Base-by-base conservation (phyloP, 306 rosid genomes). In the Prunus davidiana region DNA sequence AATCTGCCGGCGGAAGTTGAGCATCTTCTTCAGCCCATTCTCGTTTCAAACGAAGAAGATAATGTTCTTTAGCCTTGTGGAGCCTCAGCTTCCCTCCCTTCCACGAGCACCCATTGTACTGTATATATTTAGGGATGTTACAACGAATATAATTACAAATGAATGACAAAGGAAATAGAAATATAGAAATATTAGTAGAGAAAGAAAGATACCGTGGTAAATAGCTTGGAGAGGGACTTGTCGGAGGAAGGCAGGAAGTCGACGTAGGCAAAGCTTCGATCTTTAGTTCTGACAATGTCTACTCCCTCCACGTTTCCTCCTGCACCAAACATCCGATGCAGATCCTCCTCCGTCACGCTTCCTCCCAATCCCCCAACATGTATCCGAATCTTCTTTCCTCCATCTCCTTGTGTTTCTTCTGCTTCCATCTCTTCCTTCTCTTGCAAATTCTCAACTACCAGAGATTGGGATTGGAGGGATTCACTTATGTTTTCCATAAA, bases 81-180 rank as follows among this genome's bases (percentile, higher is more conserved):
- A 94, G 96, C 78, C 55, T 92, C 14, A 94, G 75, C 78, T 79
- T 92, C 49, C 95, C 96, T 69, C 98, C 97, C 79, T 94, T 92
- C 98, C 98, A 92, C 30, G 81, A 84, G 78, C 98, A 94, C 67
- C 98, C 98, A 87, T 90, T 94, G 62, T 94, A 94, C 98, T 91
- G 91, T 65, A 38, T 62, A 69, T 61, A 6, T 58, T 1, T 6
- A 55, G 13, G 62, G 10, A 56, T 54, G 19, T n/a, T 54, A 54
- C 11, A 54, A 54, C 6, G 8, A 2, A 16, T 19, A 19, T 19
- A 6, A 54, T 20, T 7, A 54, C 58, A 54, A 54, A 41, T 12
- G 56, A 18, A 32, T 3, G 6, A 12, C 0, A 50, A 41, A 15
- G 12, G 9, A 12, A 66, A 65, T 30, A 56, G 20, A n/a, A 18